A percentile compares a stretch with the other conserved stretches of the same genome.
phyloP scores from a whole-genome alignment of 345 rosid species.

The Turritis glabra region DNA sequence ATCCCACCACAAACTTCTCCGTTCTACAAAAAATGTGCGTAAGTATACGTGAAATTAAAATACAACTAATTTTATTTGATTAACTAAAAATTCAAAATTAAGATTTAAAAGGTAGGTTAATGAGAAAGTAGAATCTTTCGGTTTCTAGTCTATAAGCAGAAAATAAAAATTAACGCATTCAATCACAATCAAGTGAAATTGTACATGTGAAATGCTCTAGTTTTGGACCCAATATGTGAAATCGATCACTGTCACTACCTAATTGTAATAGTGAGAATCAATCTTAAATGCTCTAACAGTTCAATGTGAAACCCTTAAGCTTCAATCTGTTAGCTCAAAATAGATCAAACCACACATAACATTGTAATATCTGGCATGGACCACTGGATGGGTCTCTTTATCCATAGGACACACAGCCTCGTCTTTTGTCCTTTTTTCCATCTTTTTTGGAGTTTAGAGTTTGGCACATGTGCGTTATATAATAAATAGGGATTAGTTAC shows the following conservation, averaged over 20 bases:
- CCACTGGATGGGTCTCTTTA: constrained; percentile 6
- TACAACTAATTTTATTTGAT: background rate
- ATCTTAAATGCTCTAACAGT: constrained; percentile 11
- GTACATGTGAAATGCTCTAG: constrained; percentile 26
- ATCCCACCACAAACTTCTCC: background rate
- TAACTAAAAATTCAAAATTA: no score
- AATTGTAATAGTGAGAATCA: constrained; percentile 8
- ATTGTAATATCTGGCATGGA: constrained; percentile 3
- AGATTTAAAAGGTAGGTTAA: background rate
- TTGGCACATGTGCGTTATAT: constrained; percentile 27
- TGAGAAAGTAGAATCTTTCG: background rate
- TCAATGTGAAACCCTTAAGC: constrained; percentile 31
- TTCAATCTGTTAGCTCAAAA: constrained; percentile 6
- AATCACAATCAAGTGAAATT: constrained; percentile 10
- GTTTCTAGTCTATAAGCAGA: constrained; percentile 1
- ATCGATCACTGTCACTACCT: constrained; percentile 10
- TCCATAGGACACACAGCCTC: background rate
- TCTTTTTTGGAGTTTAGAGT: background rate
- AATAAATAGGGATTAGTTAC: background rate
- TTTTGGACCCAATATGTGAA: constrained; percentile 27
- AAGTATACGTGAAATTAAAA: no score
- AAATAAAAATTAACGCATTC: constrained; percentile 15
- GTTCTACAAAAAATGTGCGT: background rate
- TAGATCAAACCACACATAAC: constrained; percentile 17
- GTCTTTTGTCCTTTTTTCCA: constrained; percentile 8